Base-by-base conservation (phyloP, 352 stramenopile species). In the Phytophthora multivora region DNA sequence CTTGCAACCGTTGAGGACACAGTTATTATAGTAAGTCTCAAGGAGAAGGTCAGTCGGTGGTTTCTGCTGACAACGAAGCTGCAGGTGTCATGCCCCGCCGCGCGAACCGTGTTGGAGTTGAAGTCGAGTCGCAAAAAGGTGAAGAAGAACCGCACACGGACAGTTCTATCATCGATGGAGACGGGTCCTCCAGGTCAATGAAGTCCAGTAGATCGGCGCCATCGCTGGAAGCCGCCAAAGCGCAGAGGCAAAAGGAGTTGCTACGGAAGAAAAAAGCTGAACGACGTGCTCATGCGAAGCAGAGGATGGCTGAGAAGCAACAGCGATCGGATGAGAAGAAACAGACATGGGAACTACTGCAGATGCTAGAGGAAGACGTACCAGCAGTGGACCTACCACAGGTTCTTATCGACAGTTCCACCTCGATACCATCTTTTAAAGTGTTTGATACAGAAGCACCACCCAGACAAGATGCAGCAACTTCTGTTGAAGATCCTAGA, bases 191-290 rank as follows among this genome's bases (percentile, higher is more conserved):
- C n/a, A 46, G 19, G 15, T 21, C 21, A 18, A 39, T 49, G 46
- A 60, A 45, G 31, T 30, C 51, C n/a, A 60, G 31, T 25, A 31
- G n/a, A 21, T 67, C 55, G 10, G 12, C 50, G 6, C 8, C 36
- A 12, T 50, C 60, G 10, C 25, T 72, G 15, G 67, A 73, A 62
- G 53, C 39, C 42, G 55, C 52, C 51, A 69, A 63, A 35, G 58
- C 66, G 3, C 66, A 73, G 41, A 63, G 65, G 8, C 77, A 84
- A 39, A 79, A 78, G 53, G 75, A 88, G 15, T 53, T 77, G 15
- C 48, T 88, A 2, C 50, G 54, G 3, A 83, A 82, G 65, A 88
- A 88, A 40, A 81, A 81, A 31, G 66, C 65, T 4, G 75, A 87
- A 36, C 65, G 75, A 45, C 70, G 78, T 11, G 75, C 73, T 1